Conservation (phyloP, 768 basidiomycete genomes). For the Rhizopogon rudus region DNA sequence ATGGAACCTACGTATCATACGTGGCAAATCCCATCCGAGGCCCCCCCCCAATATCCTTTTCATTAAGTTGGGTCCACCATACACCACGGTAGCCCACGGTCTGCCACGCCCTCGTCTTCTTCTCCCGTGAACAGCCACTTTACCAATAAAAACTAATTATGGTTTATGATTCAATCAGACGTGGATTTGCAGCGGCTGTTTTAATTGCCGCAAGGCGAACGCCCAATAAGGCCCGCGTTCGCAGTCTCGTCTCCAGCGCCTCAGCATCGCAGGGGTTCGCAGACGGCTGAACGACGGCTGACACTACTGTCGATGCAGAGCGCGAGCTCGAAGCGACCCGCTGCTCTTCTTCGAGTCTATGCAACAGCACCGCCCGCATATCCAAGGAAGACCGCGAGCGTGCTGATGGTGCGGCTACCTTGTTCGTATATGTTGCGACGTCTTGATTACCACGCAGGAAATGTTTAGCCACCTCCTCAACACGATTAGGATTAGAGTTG, state of each 20-base stretch:
- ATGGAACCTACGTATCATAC: too few species aligned
- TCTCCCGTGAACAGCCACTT: too few species aligned
- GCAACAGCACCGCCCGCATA: conserved; percentile 34
- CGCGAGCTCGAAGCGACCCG: conserved; percentile 16
- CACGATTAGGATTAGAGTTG: neutral
- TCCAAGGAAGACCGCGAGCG: neutral
- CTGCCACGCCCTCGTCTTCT: too few species aligned
- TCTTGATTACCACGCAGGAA: conserved; percentile 1
- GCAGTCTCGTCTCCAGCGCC: conserved; percentile 39
- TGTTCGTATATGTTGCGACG: neutral
- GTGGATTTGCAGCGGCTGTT: conserved; percentile 8
- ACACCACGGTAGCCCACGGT: too few species aligned
- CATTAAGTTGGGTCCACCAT: too few species aligned
- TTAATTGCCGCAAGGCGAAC: conserved; percentile 44
- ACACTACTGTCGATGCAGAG: conserved; percentile 4
- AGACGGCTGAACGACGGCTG: neutral
- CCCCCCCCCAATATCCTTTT: too few species aligned
- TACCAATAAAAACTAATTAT: too few species aligned
- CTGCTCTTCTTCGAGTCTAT: conserved; percentile 42
- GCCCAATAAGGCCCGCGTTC: conserved; percentile 43
- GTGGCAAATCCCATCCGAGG: too few species aligned
- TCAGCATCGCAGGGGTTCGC: neutral
- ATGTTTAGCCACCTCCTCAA: neutral
- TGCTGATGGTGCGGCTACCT: neutral
- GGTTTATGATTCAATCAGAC: neutral